A percentile compares a stretch with the other conserved stretches of the same genome.
Conservation (phyloP, 495 filamentous ascomycete species). For the Melanomma pulvis-pyrius region DNA sequence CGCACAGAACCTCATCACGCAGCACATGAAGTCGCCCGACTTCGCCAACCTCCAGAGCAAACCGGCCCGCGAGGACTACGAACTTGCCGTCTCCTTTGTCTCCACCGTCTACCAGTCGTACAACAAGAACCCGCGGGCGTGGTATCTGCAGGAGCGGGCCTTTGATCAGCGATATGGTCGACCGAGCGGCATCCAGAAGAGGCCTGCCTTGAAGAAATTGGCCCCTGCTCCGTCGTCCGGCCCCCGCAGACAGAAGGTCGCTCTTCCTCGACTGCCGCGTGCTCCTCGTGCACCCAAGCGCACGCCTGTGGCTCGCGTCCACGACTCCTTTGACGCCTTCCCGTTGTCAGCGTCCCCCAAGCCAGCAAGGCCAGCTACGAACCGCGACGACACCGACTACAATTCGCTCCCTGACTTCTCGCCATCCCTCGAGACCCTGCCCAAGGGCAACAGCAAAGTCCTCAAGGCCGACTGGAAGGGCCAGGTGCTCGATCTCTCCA, state of each 20-base stretch:
- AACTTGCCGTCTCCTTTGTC: conserved; percentile 31
- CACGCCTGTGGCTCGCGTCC: conserved; percentile 31
- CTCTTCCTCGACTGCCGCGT: conserved; percentile 33
- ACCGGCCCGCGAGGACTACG: conserved; percentile 39
- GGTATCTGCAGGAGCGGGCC: conserved; percentile 33
- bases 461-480: conserved; percentile 91
- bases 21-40: conserved; percentile 35
- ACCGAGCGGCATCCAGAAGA: conserved; percentile 27
- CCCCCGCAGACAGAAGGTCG: conserved; percentile 29
- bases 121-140: conserved; percentile 35
- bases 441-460: conserved; percentile 60
- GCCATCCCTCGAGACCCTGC: conserved; percentile 70
- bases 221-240: conserved; percentile 35
- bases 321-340: conserved; percentile 35
- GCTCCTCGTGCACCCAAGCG: conserved; percentile 31
- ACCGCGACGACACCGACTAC: conserved; percentile 87
- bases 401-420: conserved; percentile 73
- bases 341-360: conserved; percentile 38
- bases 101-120: conserved; percentile 29
- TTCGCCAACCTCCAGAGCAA: conserved; percentile 24
- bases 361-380: conserved; percentile 47
- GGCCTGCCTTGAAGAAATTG: conserved; percentile 30
- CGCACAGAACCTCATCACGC: conserved; percentile 19
- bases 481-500: conserved; percentile 73
- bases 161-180: conserved; percentile 30